These are phyloP conservation scores for Penicillium longicatenatum DNA, from an alignment of 495 filamentous ascomycete species.

Conservation along the genomic window DNA sequence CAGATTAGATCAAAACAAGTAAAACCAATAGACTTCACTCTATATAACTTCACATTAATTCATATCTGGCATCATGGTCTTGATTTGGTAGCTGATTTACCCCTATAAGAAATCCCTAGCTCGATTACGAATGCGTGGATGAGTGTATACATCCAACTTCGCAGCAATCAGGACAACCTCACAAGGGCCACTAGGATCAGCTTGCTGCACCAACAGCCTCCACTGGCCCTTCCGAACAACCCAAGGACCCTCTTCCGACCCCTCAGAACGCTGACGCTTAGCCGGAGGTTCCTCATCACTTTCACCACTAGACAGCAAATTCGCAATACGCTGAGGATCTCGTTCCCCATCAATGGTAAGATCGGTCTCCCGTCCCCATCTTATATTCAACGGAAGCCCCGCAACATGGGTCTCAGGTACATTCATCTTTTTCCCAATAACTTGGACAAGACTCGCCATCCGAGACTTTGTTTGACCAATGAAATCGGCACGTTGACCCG, in stretches of 20 bases:
- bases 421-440: constrained; percentile 79
- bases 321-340: constrained; percentile 6
- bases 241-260: constrained; percentile 51
- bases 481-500: constrained; percentile 65
- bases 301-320: constrained; percentile 10
- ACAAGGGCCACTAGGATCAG: constrained; percentile 39
- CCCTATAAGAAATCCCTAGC: constrained; percentile 62
- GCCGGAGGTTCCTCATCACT: constrained; percentile 31
- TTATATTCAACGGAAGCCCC: constrained; percentile 56
- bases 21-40: neutral
- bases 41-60: neutral
- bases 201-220: constrained; percentile 67
- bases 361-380: constrained; percentile 65
- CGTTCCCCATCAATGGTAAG: constrained; percentile 68
- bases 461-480: constrained; percentile 65
- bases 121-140: constrained; percentile 68
- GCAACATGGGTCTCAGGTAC: constrained; percentile 44
- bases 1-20: constrained; percentile 34
- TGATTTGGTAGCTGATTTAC: neutral
- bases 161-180: constrained; percentile 71
- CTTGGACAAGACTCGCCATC: constrained; percentile 72
- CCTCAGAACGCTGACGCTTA: constrained; percentile 52
- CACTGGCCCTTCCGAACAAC: constrained; percentile 79
- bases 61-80: neutral
- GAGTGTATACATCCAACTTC: constrained; percentile 75